Percentiles rank a stretch among this genome's conserved stretches.
Evolutionary conservation across 2,329 filamentous ascomycete species (phyloP).

Genomic region (Colletotrichum viniferum): DNA sequence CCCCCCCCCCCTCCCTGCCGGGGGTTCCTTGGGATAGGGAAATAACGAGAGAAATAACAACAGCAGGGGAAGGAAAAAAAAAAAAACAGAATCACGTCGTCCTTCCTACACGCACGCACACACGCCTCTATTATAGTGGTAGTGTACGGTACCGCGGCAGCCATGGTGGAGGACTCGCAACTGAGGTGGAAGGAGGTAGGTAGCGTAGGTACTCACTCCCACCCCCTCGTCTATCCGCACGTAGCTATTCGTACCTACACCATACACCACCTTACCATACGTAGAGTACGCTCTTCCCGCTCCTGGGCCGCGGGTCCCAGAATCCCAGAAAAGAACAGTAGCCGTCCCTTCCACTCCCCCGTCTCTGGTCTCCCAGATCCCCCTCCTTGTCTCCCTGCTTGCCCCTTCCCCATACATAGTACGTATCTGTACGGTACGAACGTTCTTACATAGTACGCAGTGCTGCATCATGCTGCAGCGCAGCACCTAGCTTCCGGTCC

Average conservation of each 20-base stretch:
- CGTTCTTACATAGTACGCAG: not conserved
- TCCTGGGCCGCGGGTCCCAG: not conserved
- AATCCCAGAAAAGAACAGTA: not conserved
- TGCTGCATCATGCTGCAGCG: not conserved
- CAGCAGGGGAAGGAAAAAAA: no score
- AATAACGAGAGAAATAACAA: not conserved
- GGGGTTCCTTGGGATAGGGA: constrained; percentile 6
- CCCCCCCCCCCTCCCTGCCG: not conserved
- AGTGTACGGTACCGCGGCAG: not conserved
- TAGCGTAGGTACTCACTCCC: not conserved
- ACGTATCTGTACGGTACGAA: not conserved
- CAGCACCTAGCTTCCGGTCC: not conserved
- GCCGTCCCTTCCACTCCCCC: not conserved
- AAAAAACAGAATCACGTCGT: not conserved
- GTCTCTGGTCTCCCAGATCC: not conserved
- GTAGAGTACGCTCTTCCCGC: not conserved
- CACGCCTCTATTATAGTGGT: not conserved
- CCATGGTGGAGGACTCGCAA: not conserved
- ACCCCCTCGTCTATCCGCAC: not conserved
- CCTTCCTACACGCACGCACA: not conserved
- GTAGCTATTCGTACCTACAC: not conserved
- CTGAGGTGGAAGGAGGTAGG: not conserved
- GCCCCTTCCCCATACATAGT: not conserved
- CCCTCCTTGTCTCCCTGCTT: not conserved
- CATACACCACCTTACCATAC: not conserved